Evolutionary conservation across 169 alveolate genomes (phyloP).

Genomic region (Plasmodium reichenowi): DNA sequence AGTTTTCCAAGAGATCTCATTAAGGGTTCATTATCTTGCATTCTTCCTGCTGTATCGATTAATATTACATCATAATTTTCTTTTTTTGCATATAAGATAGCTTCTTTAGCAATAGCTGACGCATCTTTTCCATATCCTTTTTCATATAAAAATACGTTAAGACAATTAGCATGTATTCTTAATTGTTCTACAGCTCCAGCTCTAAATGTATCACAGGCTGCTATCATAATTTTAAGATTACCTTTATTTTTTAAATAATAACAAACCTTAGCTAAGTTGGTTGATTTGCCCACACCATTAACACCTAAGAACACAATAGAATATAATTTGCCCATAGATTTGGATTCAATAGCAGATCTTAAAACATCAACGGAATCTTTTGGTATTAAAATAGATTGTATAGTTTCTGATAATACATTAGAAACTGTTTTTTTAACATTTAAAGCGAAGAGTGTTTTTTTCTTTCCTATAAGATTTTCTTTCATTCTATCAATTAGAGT

Average conservation of each 20-base stretch:
- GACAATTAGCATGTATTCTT: constrained; percentile 95
- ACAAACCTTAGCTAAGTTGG: constrained; percentile 98
- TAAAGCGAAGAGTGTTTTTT: constrained; percentile 90
- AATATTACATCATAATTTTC: constrained; percentile 96
- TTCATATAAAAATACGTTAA: constrained; percentile 96
- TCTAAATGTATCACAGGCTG: constrained; percentile 99
- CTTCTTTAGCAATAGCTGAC: constrained; percentile 96
- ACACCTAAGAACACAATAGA: constrained; percentile 97
- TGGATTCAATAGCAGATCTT: constrained; percentile 93
- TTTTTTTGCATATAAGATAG: constrained; percentile 93
- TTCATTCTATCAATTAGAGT: constrained; percentile 89
- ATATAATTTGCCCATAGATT: constrained; percentile 92
- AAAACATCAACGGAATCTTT: constrained; percentile 92
- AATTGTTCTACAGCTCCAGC: constrained; percentile 99
- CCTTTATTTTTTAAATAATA: constrained; percentile 96
- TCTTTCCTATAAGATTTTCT: constrained; percentile 87
- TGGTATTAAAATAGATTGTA: constrained; percentile 92
- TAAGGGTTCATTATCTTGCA: constrained; percentile 99
- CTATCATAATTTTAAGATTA: constrained; percentile 94
- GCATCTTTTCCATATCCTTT: constrained; percentile 99
- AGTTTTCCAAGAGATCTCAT: constrained; percentile 98
- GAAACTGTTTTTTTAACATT: constrained; percentile 88
- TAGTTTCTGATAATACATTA: constrained; percentile 88
- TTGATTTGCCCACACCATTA: constrained; percentile 99
- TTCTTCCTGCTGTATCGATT: constrained; percentile 99